Percentiles rank a stretch among this genome's conserved stretches.
These are phyloP conservation scores for Colletotrichum gigasporum DNA, from an alignment of 2,329 filamentous ascomycete genomes.

Conservation along the genomic window DNA sequence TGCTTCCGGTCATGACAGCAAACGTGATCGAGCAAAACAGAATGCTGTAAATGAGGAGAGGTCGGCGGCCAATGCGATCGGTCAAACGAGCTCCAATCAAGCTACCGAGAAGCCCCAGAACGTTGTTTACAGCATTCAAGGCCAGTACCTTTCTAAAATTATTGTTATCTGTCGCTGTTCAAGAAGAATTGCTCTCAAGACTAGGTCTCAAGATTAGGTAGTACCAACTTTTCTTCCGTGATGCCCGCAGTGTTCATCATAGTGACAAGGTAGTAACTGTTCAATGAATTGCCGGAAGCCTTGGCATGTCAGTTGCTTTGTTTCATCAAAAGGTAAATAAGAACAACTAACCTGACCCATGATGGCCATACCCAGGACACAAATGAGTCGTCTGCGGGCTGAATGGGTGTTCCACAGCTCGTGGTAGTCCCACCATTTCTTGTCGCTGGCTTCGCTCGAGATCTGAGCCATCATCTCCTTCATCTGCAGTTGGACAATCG, in stretches of 20 bases:
- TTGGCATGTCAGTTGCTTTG: background rate
- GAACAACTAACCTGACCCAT: slow-evolving; percentile 59
- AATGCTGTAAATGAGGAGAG: slow-evolving; percentile 58
- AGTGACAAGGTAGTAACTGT: slow-evolving; percentile 63
- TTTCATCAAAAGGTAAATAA: no score
- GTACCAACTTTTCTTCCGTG: slow-evolving; percentile 51
- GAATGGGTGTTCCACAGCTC: slow-evolving; percentile 60
- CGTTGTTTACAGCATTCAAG: slow-evolving; percentile 62
- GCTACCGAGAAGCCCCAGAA: slow-evolving; percentile 60
- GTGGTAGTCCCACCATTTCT: slow-evolving; percentile 65
- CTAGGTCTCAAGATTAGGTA: no score
- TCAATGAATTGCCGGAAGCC: slow-evolving; percentile 53
- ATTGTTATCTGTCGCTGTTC: no score
- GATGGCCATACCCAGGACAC: slow-evolving; percentile 59
- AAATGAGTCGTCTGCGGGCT: slow-evolving; percentile 59
- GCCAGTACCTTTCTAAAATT: slow-evolving; percentile 61
- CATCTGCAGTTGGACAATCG: slow-evolving; percentile 62
- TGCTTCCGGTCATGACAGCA: slow-evolving; percentile 58
- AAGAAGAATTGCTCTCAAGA: no score
- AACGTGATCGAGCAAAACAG: slow-evolving; percentile 57
- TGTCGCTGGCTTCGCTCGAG: slow-evolving; percentile 59
- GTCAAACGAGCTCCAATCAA: slow-evolving; percentile 64
- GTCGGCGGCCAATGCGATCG: slow-evolving; percentile 65
- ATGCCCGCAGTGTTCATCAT: slow-evolving; percentile 63
- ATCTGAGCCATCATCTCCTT: slow-evolving; percentile 57